phyloP scores from a whole-genome alignment of 2,329 filamentous ascomycete species.

The Microcyclosporella mali region DNA sequence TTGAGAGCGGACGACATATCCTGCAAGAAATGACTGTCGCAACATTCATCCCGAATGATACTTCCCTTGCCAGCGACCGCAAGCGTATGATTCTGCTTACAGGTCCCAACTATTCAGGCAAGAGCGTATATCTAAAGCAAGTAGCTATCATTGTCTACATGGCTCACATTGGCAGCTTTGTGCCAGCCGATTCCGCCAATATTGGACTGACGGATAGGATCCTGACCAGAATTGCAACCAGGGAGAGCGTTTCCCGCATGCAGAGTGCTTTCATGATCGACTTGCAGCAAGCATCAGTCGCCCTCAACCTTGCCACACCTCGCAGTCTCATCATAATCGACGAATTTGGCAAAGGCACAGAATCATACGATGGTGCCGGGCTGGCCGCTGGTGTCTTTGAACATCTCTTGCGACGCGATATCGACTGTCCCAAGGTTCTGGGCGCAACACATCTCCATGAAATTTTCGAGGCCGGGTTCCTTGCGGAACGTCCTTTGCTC shows the following conservation, averaged over 20 bases:
- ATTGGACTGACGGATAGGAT: conserved; percentile 92
- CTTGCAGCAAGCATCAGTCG: conserved; percentile 75
- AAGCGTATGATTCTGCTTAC: conserved; percentile 72
- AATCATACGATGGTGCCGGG: conserved; percentile 58
- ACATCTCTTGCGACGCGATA: conserved; percentile 46
- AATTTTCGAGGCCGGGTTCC: conserved; percentile 60
- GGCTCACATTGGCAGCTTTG: conserved; percentile 86
- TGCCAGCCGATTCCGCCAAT: conserved; percentile 68
- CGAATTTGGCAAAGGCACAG: conserved; percentile 74
- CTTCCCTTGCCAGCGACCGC: conserved; percentile 58
- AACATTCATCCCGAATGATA: conserved; percentile 78
- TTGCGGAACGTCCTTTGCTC: conserved; percentile 48
- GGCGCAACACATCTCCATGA: conserved; percentile 64
- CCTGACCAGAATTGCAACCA: conserved; percentile 73
- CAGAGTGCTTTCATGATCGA: conserved; percentile 74
- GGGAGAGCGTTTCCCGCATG: conserved; percentile 58
- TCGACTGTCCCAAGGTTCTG: conserved; percentile 52
- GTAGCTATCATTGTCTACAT: conserved; percentile 85
- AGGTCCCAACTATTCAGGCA: conserved; percentile 93
- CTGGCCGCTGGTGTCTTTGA: conserved; percentile 57
- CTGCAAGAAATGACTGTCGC: conserved; percentile 79
- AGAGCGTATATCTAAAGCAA: conserved; percentile 93
- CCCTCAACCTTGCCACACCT: conserved; percentile 66
- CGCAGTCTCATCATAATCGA: conserved; percentile 83
- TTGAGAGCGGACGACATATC: conserved; percentile 75